Base-by-base conservation (phyloP, 176 grass and related monocot genomes). In the Juncus inflexus region DNA sequence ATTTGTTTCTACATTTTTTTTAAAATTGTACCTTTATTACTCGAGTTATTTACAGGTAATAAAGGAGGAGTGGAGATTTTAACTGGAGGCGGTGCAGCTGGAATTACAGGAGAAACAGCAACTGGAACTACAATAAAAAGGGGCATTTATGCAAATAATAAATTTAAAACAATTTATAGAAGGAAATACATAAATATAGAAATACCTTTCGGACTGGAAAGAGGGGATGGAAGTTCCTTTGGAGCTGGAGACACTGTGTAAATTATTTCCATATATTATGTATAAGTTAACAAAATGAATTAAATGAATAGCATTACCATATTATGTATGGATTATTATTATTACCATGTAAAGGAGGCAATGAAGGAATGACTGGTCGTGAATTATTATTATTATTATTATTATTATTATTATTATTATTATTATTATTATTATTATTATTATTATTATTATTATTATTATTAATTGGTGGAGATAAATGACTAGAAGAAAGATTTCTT, bases 241-340 rank as follows among this genome's bases (percentile, higher is more conserved):
- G 63, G 56, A 69, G 77, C 62, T 70, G 78, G 65, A 87, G 74
- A 38, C 76, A 72, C 58, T 76, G 53, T 59, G 3, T 8, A 10
- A 35, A 57, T 28, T 28, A 28, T 28, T 28, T 28, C 19, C 19
- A 28, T 28, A 28, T 28, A 28, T 28, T 28, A 28, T 28, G 19
- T 28, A 28, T 28, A 28, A 28, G 19, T 28, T 28, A 28, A 28
- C 19, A 28, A 28, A 28, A 28, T 28, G 19, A 28, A 28, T 28
- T 28, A 28, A 28, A 28, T 28, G 19, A 28, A 28, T 28, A 28
- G 1, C 1, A 28, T 28, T 28, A 28, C 19, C 19, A 28, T 28
- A 28, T 28, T 28, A 28, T 28, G 19, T 28, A 28, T 28, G 19
- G 19, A 28, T 28, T 28, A 28, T 28, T 28, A 28, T 28, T 28